These are phyloP conservation scores for Annulohypoxylon moriforme DNA, from an alignment of 495 filamentous ascomycete genomes.

Conservation along the genomic window DNA sequence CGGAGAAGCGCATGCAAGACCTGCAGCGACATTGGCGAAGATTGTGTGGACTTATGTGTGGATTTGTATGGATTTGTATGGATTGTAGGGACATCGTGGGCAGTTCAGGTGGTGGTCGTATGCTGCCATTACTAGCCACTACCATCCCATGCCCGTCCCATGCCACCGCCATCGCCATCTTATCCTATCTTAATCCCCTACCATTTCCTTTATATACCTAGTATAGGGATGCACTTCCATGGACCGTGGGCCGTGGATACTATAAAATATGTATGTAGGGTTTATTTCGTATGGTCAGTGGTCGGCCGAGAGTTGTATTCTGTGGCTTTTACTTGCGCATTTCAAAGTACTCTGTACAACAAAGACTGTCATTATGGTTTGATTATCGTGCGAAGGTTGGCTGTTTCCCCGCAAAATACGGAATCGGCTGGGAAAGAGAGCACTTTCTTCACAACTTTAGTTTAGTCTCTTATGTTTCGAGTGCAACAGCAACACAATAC, in stretches of 20 bases:
- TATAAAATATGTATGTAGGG: not conserved
- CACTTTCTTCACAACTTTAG: not conserved
- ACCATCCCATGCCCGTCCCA: conserved; percentile 10
- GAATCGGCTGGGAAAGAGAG: conserved; percentile 17
- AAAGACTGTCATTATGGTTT: conserved; percentile 40
- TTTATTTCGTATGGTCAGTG: conserved; percentile 12
- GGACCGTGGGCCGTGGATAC: not conserved
- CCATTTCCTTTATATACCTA: not conserved
- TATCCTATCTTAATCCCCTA: conserved; percentile 4
- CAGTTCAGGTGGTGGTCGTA: conserved; percentile 36
- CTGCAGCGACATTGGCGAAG: conserved; percentile 35
- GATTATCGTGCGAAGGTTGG: conserved; percentile 42
- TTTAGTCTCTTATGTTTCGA: conserved; percentile 11
- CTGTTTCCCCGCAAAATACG: conserved; percentile 42
- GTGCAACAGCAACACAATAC: conserved; percentile 10
- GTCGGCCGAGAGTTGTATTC: conserved; percentile 10
- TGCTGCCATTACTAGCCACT: conserved; percentile 24
- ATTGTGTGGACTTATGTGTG: not conserved
- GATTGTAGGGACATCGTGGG: conserved; percentile 17
- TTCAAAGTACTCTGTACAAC: conserved; percentile 25
- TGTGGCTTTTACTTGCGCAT: conserved; percentile 4
- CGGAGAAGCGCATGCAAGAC: conserved; percentile 37
- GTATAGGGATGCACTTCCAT: not conserved
- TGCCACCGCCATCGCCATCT: conserved; percentile 4
- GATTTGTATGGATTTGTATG: not conserved